Evolutionary conservation across 345 rosid species (phyloP), one percentile per base, ranked within the genome.

Genomic region (Trapa incisa): DNA sequence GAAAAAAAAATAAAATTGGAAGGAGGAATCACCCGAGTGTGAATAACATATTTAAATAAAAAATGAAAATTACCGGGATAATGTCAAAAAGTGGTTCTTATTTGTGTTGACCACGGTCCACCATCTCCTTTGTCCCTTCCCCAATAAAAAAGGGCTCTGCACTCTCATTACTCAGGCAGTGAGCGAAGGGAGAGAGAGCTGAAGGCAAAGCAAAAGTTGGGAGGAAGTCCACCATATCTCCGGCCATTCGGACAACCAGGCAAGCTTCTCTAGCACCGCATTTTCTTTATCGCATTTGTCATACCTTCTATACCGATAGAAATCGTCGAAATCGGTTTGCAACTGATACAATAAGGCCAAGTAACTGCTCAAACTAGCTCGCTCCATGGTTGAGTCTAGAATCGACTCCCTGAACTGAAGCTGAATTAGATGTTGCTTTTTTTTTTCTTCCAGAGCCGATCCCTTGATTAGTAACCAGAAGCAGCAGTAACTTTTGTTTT

Each of bases 291-390:
- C 53, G 37, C 32, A 22, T 37, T 3, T 10, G 37, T 11, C 5
- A 12, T 3, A 16, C 39, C 43, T 38, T 6, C 60, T 48, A 0
- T 37, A 14, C 33, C 43, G 61, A 56, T 16, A 66, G 72, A 66
- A 50, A 35, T 48, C 0, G 35, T 6, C 17, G 53, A 45, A 22
- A 36, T 69, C 47, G 72, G 43, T 37, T 38, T 8, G 45, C 52
- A 10, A 5, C 37, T 16, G 17, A 43, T 38, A 58, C 71, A 69
- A 69, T 61, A 65, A 54, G 65, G 32, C 29, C 65, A 33, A 36
- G 45, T 3, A 17, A 42, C 43, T 42, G 16, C 58, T 17, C 33
- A 17, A 4, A 35, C 63, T 43, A 15, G 62, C 63, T n/a, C 11
- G 8, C 56, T 61, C 62, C 56, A 50, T n/a, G 57, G 11, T 0